Base-by-base conservation (phyloP, 164 flowering plant species). In the Malania oleifera region DNA sequence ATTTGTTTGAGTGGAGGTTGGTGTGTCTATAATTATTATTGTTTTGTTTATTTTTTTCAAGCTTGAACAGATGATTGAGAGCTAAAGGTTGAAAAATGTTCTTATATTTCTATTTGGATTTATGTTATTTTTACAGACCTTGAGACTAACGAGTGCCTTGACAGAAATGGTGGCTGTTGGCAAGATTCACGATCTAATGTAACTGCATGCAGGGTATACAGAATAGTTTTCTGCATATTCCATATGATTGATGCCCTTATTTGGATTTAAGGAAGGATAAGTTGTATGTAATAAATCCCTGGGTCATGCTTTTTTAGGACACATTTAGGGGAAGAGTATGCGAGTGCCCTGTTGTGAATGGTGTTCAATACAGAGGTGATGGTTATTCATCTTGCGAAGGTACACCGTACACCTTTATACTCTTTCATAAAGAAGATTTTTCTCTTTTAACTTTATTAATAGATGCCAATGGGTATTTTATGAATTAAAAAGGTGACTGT, bases 281-380 rank as follows among this genome's bases (percentile, higher is more conserved):
- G 19, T 41, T 9, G 14, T 39, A 13, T 19, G 38, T 49, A 23
- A 18, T 14, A 38, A 18, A n/a, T 15, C 19, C 17, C 27, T 34
- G 17, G 28, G 8, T 19, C 17, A 50, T 31, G 18, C n/a, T 62
- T 29, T 40, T 37, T 31, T 66, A 91, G 98, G 98, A 91, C 67
- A 91, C 98, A 44, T 91, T 76, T 64, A 76, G 98, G 67, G 98
- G 96, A 57, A 80, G 96, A 76, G 75, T 86, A 18, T 91, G 98
- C 47, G 78, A 86, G 68, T 91, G 98, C 67, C 98, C 98, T 52
- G 39, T 67, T 12, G 86, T 81, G 28, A 69, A 75, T 37, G 95
- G 96, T 38, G 85, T 91, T 60, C 92, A 86, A 57, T 91, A 82
- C 55, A 67, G 26, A 55, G 98, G 98, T 68, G 98, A 91, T 75